Base-by-base conservation (phyloP, 164 flowering plant genomes). In the Berberis vulgaris region DNA sequence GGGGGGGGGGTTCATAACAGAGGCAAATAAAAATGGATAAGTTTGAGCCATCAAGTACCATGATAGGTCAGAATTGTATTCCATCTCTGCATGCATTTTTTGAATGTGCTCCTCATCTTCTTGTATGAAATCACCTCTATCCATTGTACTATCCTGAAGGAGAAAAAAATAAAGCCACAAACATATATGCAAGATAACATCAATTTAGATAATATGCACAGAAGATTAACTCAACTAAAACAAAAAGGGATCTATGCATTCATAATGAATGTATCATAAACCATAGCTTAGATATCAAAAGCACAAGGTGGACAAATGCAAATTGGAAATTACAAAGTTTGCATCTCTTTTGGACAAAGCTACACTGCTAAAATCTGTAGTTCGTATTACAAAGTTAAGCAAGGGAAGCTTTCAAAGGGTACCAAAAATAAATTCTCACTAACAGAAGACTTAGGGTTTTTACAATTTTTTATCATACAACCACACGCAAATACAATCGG, bases 11-110 rank as follows among this genome's bases (percentile, higher is more conserved):
- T 26, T 26, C 26, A 26, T 26, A 26, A 26, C 26, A 26, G 0
- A 26, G 26, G 26, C 4, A 41, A 6, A 44, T 42, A 49, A 49
- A 13, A 47, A 56, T 40, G 2, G 39, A 57, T 52, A 10, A 57
- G 26, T 10, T 62, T 12, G 41, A 10, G 26, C 43, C 2, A 13
- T 11, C 64, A 49, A 64, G 67, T 89, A 91, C 99, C 99, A 94
- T 65, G 97, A 90, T 59, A 93, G 96, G 67, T 94, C 99, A 61
- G 96, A 73, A 77, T 86, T 74, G 68, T 94, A 89, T 50, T 94
- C 97, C 96, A 94, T 91, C 86, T 94, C 96, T 45, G 77, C 45
- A 38, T 89, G 91, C 96, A 87, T 84, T 58, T 68, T 73, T 77
- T 94, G 96, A 9, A 87, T 74, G 52, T 87, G 77, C 80, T 89